Evolutionary conservation across 768 basidiomycete genomes (phyloP).

Genomic region (Leccinum incarnatum): DNA sequence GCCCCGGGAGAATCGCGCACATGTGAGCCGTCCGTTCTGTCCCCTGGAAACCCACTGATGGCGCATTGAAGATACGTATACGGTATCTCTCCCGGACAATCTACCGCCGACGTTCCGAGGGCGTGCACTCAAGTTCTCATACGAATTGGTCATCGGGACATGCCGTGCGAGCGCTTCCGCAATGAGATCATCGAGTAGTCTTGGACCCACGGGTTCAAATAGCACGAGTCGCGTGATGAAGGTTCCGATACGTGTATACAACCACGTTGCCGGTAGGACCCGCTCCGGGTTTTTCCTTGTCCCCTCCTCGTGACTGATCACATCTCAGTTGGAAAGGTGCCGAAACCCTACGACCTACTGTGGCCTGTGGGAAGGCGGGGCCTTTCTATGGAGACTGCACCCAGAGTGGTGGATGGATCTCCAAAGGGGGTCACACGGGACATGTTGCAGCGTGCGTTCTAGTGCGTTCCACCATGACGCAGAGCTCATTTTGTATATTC

Average conservation of each 20-base stretch:
- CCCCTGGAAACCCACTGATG: not conserved
- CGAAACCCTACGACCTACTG: constrained; percentile 76
- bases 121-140: constrained; percentile 78
- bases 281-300: not conserved
- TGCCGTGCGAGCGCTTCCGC: constrained; percentile 55
- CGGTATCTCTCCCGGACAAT: constrained; percentile 66
- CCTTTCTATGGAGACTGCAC: constrained; percentile 28
- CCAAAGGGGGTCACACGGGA: constrained; percentile 7
- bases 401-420: constrained; percentile 26
- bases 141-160: constrained; percentile 86
- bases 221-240: constrained; percentile 79
- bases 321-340: constrained; percentile 47
- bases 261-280: constrained; percentile 70
- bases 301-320: not conserved
- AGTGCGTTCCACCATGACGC: not conserved
- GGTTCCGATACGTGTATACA: constrained; percentile 89
- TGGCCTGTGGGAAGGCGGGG: constrained; percentile 62
- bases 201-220: constrained; percentile 38
- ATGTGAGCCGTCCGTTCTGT: constrained; percentile 45
- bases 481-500: constrained; percentile 2
- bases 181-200: constrained; percentile 29
- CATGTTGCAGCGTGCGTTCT: constrained; percentile 16
- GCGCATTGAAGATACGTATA: constrained; percentile 67
- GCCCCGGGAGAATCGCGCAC: constrained; percentile 80
- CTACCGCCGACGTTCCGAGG: constrained; percentile 92